A percentile compares a stretch with the other conserved stretches of the same genome.
These are phyloP conservation scores for Sporisorium scitamineum DNA, from an alignment of 1,284 basidiomycete genomes.

Conservation along the genomic window DNA sequence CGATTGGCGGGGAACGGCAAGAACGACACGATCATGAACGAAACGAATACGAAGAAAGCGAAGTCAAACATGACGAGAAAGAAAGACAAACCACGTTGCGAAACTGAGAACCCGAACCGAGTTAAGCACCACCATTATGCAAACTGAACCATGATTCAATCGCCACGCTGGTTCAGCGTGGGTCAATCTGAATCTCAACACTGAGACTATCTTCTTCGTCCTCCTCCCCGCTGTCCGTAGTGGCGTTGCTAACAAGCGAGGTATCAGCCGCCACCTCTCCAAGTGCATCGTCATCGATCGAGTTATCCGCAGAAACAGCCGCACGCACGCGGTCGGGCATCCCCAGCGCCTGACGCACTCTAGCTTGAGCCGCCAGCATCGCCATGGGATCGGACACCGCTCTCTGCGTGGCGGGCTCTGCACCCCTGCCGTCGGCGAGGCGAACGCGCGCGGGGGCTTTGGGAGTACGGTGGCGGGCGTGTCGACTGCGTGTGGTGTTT, in stretches of 20 bases:
- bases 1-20: too few species aligned
- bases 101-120: too few species aligned
- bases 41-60: too few species aligned
- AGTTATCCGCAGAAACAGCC: constrained; percentile 40
- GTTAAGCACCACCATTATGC: neutral
- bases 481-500: neutral
- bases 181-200: constrained; percentile 30
- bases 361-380: constrained; percentile 12
- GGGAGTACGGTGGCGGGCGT: constrained; percentile 1
- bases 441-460: constrained; percentile 9
- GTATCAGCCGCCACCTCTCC: neutral
- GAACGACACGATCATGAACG: too few species aligned
- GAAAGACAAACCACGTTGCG: too few species aligned
- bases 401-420: neutral
- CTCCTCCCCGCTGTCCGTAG: neutral
- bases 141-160: neutral
- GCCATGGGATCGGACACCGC: constrained; percentile 40
- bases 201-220: constrained; percentile 33
- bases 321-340: constrained; percentile 15
- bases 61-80: too few species aligned
- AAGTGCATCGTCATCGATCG: constrained; percentile 18
- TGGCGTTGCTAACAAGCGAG: neutral
- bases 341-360: constrained; percentile 15
- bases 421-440: neutral
- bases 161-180: neutral